Base-by-base conservation (phyloP, 345 rosid genomes). In the Lepidium aucheri region DNA sequence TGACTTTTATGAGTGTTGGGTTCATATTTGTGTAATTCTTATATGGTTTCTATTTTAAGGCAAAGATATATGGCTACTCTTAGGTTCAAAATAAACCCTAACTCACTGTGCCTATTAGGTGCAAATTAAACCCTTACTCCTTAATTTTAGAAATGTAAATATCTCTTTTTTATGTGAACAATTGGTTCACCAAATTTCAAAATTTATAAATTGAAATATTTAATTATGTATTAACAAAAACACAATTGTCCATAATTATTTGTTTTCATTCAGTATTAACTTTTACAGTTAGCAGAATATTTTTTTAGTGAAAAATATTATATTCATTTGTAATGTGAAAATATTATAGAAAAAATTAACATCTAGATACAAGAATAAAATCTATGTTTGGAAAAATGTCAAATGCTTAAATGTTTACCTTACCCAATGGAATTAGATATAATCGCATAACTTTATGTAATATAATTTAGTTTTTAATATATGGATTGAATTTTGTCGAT, bases 1-100 rank as follows among this genome's bases (percentile, higher is more conserved):
- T 7, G 14, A 51, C 60, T 42, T 15, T 60, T 52, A 41, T 20
- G 40, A 43, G n/a, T 61, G 68, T 61, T 70, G 62, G 47, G 47
- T 42, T 50, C 28, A 44, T 34, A 34, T 61, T 24, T 17, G 30
- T 52, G 68, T 7, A 61, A 42, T 28, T 57, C 15, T 7, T 34
- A 41, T 4, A 46, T 41, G 13, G 53, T 1, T 60, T 69, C 51
- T 13, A 3, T 7, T 40, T 52, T 4, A 15, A 51, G 16, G 12
- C 53, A 18, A 53, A 18, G 52, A n/a, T 41, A 26, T 42, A 36
- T 38, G 42, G 41, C 52, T 8, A 35, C 52, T 3, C 40, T 52
- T 60, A 52, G 67, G 32, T 45, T 44, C 66, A 45, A 12, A 7
- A 33, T 33, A 45, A 45, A 61, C 40, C 43, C 12, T 8, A 33